These are phyloP conservation scores for Poteriospumella lacustris DNA, from an alignment of 108 stramenopile species.

Conservation along the genomic window DNA sequence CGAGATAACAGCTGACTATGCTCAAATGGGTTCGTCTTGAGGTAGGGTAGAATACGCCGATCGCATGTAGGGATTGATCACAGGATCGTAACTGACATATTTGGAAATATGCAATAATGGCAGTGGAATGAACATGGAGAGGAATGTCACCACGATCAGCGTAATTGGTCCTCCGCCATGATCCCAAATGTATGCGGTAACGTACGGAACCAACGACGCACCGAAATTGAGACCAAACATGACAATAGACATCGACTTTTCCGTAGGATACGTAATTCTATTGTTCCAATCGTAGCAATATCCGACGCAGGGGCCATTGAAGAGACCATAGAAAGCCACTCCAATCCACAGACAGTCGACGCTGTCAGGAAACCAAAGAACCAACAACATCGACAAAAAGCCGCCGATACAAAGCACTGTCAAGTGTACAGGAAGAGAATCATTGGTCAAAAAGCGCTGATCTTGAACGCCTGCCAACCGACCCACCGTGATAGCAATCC, in stretches of 20 bases:
- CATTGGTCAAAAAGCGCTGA: constrained; percentile 40
- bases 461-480: constrained; percentile 43
- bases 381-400: neutral
- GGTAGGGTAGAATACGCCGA: neutral
- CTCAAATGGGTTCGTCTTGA: neutral
- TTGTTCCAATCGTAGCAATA: constrained; percentile 53
- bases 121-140: constrained; percentile 36
- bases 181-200: constrained; percentile 40
- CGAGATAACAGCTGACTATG: no score
- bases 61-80: neutral
- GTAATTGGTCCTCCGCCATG: constrained; percentile 25
- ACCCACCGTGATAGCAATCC: constrained; percentile 43
- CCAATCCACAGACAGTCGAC: constrained; percentile 35
- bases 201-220: constrained; percentile 45
- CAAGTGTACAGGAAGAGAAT: constrained; percentile 40
- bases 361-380: constrained; percentile 28
- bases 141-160: constrained; percentile 21
- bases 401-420: constrained; percentile 36
- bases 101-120: constrained; percentile 34
- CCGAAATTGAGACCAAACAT: constrained; percentile 54
- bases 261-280: constrained; percentile 42
- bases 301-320: constrained; percentile 46
- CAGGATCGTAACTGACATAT: constrained; percentile 12
- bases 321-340: constrained; percentile 39
- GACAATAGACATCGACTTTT: constrained; percentile 49